Evolutionary conservation across 345 rosid species (phyloP).

Genomic region (Lepidium africanum): DNA sequence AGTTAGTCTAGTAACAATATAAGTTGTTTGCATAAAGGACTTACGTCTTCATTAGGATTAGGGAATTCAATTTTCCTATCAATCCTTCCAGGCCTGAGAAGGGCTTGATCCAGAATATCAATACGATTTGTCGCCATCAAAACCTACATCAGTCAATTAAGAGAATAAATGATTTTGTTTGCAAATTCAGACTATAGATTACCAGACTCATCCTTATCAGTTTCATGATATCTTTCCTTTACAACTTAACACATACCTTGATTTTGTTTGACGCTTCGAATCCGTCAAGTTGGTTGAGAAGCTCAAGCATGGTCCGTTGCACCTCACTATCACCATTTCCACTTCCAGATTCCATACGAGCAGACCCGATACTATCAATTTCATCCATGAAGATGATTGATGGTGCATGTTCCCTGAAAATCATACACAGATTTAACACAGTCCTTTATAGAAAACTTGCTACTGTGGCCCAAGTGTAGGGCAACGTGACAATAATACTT

Average conservation of each 20-base stretch:
- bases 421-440: background rate
- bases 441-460: background rate
- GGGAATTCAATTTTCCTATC: constrained; percentile 98
- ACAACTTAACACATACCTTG: constrained; percentile 43
- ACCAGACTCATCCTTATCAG: background rate
- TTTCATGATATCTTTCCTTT: background rate
- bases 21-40: background rate
- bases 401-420: constrained; percentile 89
- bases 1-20: background rate
- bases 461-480: background rate
- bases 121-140: constrained; percentile 98
- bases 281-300: constrained; percentile 97
- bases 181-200: background rate
- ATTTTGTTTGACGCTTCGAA: constrained; percentile 99
- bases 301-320: constrained; percentile 98
- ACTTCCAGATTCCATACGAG: constrained; percentile 99
- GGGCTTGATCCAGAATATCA: constrained; percentile 96
- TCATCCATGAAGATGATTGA: constrained; percentile 98
- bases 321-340: constrained; percentile 99
- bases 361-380: constrained; percentile 96
- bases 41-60: constrained; percentile 91
- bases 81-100: constrained; percentile 95
- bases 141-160: constrained; percentile 45
- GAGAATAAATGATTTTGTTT: too few species aligned
- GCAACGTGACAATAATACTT: background rate